Evolutionary conservation across 2,329 filamentous ascomycete genomes (phyloP), one percentile per base, ranked within the genome.

Genomic region (Penicillium oxalicum): DNA sequence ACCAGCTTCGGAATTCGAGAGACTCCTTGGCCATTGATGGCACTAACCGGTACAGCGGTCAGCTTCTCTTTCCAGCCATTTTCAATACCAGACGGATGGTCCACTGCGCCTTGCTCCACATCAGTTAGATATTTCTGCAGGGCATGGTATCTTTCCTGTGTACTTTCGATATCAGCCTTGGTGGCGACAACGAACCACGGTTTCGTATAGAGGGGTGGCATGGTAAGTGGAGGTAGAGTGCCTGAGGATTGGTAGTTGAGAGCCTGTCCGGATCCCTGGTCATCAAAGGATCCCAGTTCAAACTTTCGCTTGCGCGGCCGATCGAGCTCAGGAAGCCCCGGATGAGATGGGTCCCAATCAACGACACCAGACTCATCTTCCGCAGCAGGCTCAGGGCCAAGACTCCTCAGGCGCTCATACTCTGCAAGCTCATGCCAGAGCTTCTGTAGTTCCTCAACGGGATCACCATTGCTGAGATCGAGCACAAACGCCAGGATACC

Each of bases 141-240:
- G 44, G 73, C 70, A 33, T 68, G 70, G 66, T 88, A 98, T 64
- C 93, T 94, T 25, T 82, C 79, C 66, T 90, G 80, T 2, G 93
- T 95, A 3, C 79, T 79, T 3, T 84, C 81, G 47, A 95, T 67
- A 66, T 97, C 91, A 0, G 88, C 91, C 70, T 97, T 97, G 18
- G 91, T 96, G 1, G 88, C 91, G 38, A 96, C 83, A 4, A 96
- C 91, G 61, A 95, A 93, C 93, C 93, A 98, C 0, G 93, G 91
- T 72, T 98, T 98, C 32, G 81, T 81, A n/a, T 87, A 87, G 56
- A 97, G 94, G 36, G 86, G 82, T n/a, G 87, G 76, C 9, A 79
- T 71, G 25, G 69, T 68, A 32, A 79, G 67, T 25, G 71, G 75
- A 36, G 73, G 75, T 18, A 81, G 68, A 33, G 53, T 48, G 7